A percentile compares a stretch with the other conserved stretches of the same genome.
Conservation (phyloP, 192 early-diverging fungal genomes). For the Dimargaris verticillata region DNA sequence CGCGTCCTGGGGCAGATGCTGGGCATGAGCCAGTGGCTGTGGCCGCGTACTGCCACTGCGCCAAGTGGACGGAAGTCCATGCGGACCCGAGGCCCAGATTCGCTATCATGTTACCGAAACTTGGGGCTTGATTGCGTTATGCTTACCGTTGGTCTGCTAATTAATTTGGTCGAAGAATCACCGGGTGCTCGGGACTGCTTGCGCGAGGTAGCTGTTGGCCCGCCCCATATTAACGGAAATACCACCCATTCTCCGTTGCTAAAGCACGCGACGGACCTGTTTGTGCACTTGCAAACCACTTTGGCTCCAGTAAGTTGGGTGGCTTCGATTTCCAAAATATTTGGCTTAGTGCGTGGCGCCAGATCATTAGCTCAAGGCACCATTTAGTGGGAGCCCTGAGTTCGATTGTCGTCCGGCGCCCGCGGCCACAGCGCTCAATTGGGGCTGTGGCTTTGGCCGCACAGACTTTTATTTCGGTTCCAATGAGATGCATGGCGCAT, state of each 20-base stretch:
- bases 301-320: no score
- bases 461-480: no score
- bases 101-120: background rate
- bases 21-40: background rate
- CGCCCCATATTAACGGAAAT: background rate
- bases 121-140: constrained; percentile 5
- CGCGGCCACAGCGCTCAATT: no score
- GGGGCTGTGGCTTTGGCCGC: no score
- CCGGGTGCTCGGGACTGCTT: background rate
- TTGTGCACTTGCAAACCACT: no score
- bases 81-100: background rate
- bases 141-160: constrained; percentile 6
- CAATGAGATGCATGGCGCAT: no score
- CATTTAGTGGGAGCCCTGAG: no score
- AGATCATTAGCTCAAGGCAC: no score
- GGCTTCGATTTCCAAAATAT: background rate
- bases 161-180: constrained; percentile 8
- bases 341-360: background rate
- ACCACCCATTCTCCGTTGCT: background rate
- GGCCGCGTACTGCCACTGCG: background rate
- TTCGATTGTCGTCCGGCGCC: no score
- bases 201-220: background rate
- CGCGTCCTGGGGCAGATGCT: background rate
- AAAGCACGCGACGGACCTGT: background rate
- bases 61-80: background rate